Evolutionary conservation across 257 asterid genomes (phyloP).

Genomic region (Osmanthus fragrans): DNA sequence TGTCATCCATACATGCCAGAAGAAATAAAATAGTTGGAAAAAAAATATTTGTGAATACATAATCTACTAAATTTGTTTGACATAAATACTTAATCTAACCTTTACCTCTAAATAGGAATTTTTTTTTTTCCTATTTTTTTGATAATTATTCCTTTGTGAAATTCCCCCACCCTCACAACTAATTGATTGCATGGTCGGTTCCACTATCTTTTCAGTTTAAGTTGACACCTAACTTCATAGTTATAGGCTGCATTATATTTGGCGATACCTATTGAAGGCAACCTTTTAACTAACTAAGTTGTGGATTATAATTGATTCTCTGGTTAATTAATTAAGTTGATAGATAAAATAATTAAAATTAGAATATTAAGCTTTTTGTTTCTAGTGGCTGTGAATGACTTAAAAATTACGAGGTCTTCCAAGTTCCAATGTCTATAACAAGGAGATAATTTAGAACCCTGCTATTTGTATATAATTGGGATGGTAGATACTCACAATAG

Average conservation of each 20-base stretch:
- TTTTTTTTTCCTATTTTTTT: no score
- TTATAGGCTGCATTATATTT: slow-evolving; percentile 20
- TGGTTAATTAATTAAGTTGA: slow-evolving; percentile 23
- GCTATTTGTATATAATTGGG: no score
- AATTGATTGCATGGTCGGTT: not conserved
- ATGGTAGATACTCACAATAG: no score
- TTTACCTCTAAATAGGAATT: not conserved
- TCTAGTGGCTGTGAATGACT: slow-evolving; percentile 21
- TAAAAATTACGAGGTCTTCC: no score
- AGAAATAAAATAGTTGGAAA: no score
- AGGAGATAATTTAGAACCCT: no score
- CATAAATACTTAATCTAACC: not conserved
- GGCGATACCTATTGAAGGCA: slow-evolving; percentile 31
- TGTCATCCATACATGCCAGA: no score
- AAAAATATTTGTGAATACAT: no score
- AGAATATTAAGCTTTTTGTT: slow-evolving; percentile 21
- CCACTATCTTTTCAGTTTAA: not conserved
- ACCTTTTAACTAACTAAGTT: slow-evolving; percentile 29
- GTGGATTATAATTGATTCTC: slow-evolving; percentile 29
- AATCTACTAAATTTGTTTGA: no score
- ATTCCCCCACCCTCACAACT: no score
- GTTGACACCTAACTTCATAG: slow-evolving; percentile 6
- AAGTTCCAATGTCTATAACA: no score
- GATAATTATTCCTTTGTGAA: not conserved
- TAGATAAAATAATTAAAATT: not conserved